Percentiles rank a stretch among this genome's conserved stretches.
Conservation (phyloP, 805 yeast genomes). For the Tetrapisispora pingtungensis region DNA sequence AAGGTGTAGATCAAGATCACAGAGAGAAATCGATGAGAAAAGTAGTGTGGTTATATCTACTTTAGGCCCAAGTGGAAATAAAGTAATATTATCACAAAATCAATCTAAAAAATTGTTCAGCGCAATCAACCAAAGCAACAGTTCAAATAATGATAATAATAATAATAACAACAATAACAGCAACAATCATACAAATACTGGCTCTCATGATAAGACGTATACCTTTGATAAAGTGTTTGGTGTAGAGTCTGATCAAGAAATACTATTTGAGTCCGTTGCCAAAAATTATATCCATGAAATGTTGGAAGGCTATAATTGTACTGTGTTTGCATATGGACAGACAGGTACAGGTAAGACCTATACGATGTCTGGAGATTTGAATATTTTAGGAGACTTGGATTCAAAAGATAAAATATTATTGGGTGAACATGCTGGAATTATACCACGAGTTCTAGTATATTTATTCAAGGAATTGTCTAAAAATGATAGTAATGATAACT, state of each 20-base stretch:
- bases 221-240: constrained; percentile 74
- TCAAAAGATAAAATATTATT: constrained; percentile 20
- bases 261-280: constrained; percentile 57
- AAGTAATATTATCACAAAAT: constrained; percentile 33
- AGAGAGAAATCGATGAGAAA: constrained; percentile 44
- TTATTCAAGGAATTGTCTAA: constrained; percentile 42
- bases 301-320: constrained; percentile 73
- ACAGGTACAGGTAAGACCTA: constrained; percentile 82
- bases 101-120: neutral
- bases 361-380: constrained; percentile 61
- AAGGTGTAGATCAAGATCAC: constrained; percentile 47
- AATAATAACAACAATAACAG: neutral
- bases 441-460: constrained; percentile 47
- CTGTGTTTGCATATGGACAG: constrained; percentile 79
- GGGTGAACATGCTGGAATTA: constrained; percentile 47
- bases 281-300: constrained; percentile 44
- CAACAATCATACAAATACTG: neutral
- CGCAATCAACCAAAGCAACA: neutral
- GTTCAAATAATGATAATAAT: too few relatives aligned
- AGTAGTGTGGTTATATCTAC: constrained; percentile 48
- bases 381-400: constrained; percentile 30
- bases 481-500: constrained; percentile 14
- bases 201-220: constrained; percentile 35
- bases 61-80: constrained; percentile 36
- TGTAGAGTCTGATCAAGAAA: constrained; percentile 64